Conservation (phyloP, 768 basidiomycete genomes). For the Mycena capillaripes region DNA sequence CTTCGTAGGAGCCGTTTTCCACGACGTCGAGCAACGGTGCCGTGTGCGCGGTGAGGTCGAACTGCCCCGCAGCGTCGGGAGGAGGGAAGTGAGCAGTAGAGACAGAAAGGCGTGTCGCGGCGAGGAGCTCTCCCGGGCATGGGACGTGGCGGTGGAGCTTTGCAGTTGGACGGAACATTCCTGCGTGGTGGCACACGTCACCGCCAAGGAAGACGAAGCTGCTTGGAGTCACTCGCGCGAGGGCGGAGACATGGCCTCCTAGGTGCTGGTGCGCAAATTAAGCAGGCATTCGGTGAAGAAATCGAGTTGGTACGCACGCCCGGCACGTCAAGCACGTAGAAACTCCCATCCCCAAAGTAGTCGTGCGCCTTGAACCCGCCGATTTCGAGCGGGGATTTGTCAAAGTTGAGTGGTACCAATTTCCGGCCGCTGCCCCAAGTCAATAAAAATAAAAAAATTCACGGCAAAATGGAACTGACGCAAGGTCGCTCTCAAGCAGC, state of each 20-base stretch:
- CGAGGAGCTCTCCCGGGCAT: slow-evolving; percentile 28
- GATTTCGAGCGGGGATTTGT: slow-evolving; percentile 29
- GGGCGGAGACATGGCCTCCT: slow-evolving; percentile 37
- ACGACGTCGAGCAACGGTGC: slow-evolving; percentile 24
- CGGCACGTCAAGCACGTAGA: slow-evolving; percentile 39
- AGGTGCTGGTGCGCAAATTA: slow-evolving; percentile 24
- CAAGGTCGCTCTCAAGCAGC: slow-evolving; percentile 32
- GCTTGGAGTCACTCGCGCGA: slow-evolving; percentile 38
- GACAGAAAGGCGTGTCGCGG: too few relatives aligned
- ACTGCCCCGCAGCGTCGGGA: background rate
- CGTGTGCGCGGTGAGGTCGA: slow-evolving; percentile 19
- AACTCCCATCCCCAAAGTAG: too few relatives aligned
- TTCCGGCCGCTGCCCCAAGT: slow-evolving; percentile 31
- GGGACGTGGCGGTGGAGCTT: slow-evolving; percentile 33
- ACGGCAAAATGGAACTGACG: slow-evolving; percentile 20
- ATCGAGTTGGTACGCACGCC: slow-evolving; percentile 28
- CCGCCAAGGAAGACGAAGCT: slow-evolving; percentile 40
- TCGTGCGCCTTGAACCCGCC: slow-evolving; percentile 36
- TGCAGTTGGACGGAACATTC: slow-evolving; percentile 36
- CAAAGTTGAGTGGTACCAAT: slow-evolving; percentile 31
- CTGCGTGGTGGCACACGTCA: slow-evolving; percentile 39
- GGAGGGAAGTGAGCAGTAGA: slow-evolving; percentile 24
- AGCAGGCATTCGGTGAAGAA: background rate
- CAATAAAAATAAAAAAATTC: background rate
- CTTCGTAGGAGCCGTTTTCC: slow-evolving; percentile 21